These are phyloP conservation scores for Vitis amurensis DNA, from an alignment of 164 flowering plant genomes.

Conservation along the genomic window DNA sequence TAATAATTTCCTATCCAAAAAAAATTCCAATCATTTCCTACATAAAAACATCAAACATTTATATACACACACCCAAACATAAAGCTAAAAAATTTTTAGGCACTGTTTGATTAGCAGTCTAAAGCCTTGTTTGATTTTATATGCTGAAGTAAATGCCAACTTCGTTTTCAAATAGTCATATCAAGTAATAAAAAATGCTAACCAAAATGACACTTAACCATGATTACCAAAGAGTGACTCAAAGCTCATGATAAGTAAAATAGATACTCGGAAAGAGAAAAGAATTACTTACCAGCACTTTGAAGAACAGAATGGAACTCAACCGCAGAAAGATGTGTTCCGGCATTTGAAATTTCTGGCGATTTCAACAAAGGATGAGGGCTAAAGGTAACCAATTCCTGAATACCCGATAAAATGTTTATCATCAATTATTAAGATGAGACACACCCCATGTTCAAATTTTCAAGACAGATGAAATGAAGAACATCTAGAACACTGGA, in stretches of 20 bases:
- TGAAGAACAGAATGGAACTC: slow-evolving; percentile 86
- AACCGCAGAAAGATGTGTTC: slow-evolving; percentile 78
- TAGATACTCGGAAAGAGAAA: neutral
- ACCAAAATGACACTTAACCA: too few species aligned
- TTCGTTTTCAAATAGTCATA: too few species aligned
- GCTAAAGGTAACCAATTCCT: slow-evolving; percentile 90
- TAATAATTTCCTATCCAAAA: neutral
- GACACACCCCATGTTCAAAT: neutral
- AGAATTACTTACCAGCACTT: slow-evolving; percentile 47
- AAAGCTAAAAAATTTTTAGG: too few species aligned
- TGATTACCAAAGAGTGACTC: neutral
- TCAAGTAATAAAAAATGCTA: too few species aligned
- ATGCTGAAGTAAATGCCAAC: too few species aligned
- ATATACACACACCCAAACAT: too few species aligned
- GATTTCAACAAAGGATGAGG: slow-evolving; percentile 61
- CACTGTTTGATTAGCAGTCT: too few species aligned
- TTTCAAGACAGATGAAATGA: neutral
- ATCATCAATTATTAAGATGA: neutral
- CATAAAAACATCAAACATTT: too few species aligned
- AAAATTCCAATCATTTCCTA: too few species aligned
- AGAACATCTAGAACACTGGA: too few species aligned
- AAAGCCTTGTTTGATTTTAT: too few species aligned
- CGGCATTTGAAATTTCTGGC: slow-evolving; percentile 77
- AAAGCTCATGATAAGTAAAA: neutral
- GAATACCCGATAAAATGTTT: slow-evolving; percentile 14